Evolutionary conservation across 352 stramenopile species (phyloP), one percentile per base, ranked within the genome.

Genomic region (Pythium rhizo-oryzae): DNA sequence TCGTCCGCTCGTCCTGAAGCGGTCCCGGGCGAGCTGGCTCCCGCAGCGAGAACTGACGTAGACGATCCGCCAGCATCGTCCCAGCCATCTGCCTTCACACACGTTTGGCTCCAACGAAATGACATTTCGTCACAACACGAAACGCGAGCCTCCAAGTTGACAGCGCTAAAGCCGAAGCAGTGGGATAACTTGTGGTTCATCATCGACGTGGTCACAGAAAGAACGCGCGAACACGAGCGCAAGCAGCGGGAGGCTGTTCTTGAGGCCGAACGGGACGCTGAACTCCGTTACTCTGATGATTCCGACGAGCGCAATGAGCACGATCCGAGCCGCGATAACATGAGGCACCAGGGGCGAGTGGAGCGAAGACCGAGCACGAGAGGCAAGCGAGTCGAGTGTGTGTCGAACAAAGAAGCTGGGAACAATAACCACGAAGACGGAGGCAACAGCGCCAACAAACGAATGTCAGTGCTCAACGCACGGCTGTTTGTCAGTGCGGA

Each of bases 141-240:
- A 8, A 47, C 51, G 6, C 47, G 19, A 4, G 25, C 23, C 15
- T 59, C 53, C 1, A 55, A 39, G 15, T 6, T 13, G 21, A 19
- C 11, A 12, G n/a, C 35, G 8, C n/a, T 25, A 4, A 64, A 33
- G n/a, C 37, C 30, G 13, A 69, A 67, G 12, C 52, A 58, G 30
- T 74, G 67, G 67, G 67, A 74, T 23, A 74, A 74, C n/a, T 50
- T 69, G 47, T 74, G 67, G 67, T 67, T 74, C 30, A 47, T 70
- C 44, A 23, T 66, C 39, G 67, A 69, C 18, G 54, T 73, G 4
- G 35, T 59, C 1, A 50, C 33, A 19, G 59, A 67, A 12, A 28
- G 47, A 4, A 19, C 51, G 1, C 44, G 46, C 1, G 66, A 67
- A 35, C 39, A 16, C 11, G 33, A 59, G 28, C 66, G 25, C 4